Conservation (phyloP, 2,329 filamentous ascomycete species). For the Fonsecaea multimorphosa region DNA sequence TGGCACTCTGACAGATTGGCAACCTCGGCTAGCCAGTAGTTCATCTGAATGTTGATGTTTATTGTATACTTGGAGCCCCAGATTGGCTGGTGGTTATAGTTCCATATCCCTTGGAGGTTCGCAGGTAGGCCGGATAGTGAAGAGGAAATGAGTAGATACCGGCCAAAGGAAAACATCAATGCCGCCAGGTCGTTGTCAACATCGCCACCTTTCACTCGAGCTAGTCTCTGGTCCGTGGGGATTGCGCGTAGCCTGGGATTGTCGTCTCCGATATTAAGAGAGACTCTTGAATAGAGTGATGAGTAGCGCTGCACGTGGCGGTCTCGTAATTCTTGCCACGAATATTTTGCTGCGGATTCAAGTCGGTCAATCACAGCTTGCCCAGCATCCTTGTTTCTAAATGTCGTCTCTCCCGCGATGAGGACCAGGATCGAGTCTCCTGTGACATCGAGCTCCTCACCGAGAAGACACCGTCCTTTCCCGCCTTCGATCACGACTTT, state of each 20-base stretch:
- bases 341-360: slow-evolving; percentile 10
- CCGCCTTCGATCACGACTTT: slow-evolving; percentile 9
- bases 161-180: slow-evolving; percentile 60
- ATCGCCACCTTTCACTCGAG: slow-evolving; percentile 44
- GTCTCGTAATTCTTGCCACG: slow-evolving; percentile 4
- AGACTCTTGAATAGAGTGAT: slow-evolving; percentile 6
- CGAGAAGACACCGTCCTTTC: slow-evolving; percentile 3
- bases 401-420: slow-evolving; percentile 14
- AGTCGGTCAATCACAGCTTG: slow-evolving; percentile 11
- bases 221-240: slow-evolving; percentile 32
- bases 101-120: slow-evolving; percentile 65
- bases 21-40: slow-evolving; percentile 63
- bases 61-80: slow-evolving; percentile 65
- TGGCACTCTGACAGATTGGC: slow-evolving; percentile 55
- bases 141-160: slow-evolving; percentile 62
- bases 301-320: slow-evolving; percentile 9
- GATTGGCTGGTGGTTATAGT: slow-evolving; percentile 51
- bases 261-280: neutral
- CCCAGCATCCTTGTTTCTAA: slow-evolving; percentile 13
- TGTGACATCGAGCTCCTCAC: slow-evolving; percentile 3
- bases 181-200: slow-evolving; percentile 57
- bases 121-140: slow-evolving; percentile 61
- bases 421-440: slow-evolving; percentile 5
- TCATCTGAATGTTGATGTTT: slow-evolving; percentile 69
- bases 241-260: neutral